Base-by-base conservation (phyloP, 345 rosid genomes). In the Kernera saxatilis region DNA sequence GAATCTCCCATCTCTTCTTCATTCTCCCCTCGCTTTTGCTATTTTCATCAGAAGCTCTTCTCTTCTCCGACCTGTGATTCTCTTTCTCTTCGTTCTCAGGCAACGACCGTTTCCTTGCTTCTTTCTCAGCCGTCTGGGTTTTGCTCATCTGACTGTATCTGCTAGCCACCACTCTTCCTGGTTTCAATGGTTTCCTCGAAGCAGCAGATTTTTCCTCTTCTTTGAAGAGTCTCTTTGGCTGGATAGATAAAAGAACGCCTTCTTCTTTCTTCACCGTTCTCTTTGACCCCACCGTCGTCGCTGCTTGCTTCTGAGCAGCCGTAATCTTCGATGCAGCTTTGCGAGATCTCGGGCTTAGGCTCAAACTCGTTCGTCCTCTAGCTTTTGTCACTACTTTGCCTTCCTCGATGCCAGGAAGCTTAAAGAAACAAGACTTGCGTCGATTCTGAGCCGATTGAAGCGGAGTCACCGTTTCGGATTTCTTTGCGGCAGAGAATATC, bases 1-100 rank as follows among this genome's bases (percentile, higher is more conserved):
- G 96, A 64, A 91, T 84, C 71, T 91, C 99, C 96, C 99, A 91
- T 76, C 77, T 89, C 86, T 88, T 93, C 91, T 91, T 93, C 75
- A 73, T 87, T 78, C 81, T 89, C 49, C 74, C 75, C 41, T 84
- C 85, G 8, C 43, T 69, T 72, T 77, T 71, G 49, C 50, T 65
- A 37, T 67, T 72, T 3, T 82, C 89, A 17, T 76, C 58, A 5
- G 96, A 89, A 68, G 81, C 82, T 21, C 92, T 87, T 81, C 88
- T 72, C 77, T 94, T 91, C 30, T 86, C 87, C 25, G 62, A 39
- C 75, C 89, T 77, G 1, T 71, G 79, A 4, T 64, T 80, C 39
- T 91, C 90, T 78, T 85, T 84, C 11, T 79, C 90, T 22, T 82
- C 86, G 12, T 81, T 84, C 25, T 88, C 96, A 0, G 90, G 92